Conservation (phyloP, 2,329 filamentous ascomycete species). For the Aphanoascus verrucosus region DNA sequence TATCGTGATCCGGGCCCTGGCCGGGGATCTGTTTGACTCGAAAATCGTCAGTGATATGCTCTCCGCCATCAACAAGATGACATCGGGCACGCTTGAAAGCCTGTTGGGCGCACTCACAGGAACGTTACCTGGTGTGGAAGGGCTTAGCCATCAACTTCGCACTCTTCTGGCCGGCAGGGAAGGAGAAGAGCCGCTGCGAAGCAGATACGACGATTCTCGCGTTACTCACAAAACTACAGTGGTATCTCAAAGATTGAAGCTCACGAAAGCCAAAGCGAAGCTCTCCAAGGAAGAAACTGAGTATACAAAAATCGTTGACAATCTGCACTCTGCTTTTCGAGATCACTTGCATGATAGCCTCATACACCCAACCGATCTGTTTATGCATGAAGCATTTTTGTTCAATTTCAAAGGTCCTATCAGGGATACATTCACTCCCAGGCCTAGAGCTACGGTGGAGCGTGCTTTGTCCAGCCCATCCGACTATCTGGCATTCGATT, state of each 20-base stretch:
- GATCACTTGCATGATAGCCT: slow-evolving; percentile 38
- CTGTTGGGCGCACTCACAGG: slow-evolving; percentile 32
- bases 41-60: slow-evolving; percentile 44
- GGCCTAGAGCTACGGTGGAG: slow-evolving; percentile 49
- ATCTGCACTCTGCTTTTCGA: slow-evolving; percentile 38
- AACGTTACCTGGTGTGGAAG: slow-evolving; percentile 29
- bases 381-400: slow-evolving; percentile 48
- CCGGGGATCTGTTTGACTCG: slow-evolving; percentile 44
- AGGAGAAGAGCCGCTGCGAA: slow-evolving; percentile 49
- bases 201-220: slow-evolving; percentile 60
- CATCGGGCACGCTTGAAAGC: slow-evolving; percentile 40
- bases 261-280: slow-evolving; percentile 47
- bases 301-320: slow-evolving; percentile 45
- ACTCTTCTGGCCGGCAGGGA: slow-evolving; percentile 39
- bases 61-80: slow-evolving; percentile 41
- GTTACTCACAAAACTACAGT: slow-evolving; percentile 47
- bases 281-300: slow-evolving; percentile 44
- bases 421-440: slow-evolving; percentile 47
- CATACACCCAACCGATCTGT: slow-evolving; percentile 40
- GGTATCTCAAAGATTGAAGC: slow-evolving; percentile 49
- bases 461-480: slow-evolving; percentile 49
- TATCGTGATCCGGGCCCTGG: slow-evolving; percentile 34
- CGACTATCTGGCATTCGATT: slow-evolving; percentile 48
- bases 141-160: slow-evolving; percentile 40
- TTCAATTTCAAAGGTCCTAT: slow-evolving; percentile 49